Evolutionary conservation across 164 flowering plant species (phyloP).

Genomic region (Liquidambar formosana): DNA sequence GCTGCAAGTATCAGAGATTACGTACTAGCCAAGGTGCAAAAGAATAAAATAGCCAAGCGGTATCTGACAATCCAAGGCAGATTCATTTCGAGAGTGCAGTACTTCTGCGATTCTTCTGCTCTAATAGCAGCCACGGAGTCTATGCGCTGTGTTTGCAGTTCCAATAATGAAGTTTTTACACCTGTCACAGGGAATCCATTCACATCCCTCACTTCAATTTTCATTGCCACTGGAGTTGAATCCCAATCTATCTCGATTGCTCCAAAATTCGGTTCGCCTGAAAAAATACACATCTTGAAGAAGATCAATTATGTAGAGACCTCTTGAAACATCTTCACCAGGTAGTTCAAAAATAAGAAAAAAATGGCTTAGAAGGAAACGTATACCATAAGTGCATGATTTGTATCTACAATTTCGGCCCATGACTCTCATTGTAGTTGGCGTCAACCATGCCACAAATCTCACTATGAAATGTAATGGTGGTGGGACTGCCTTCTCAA

Average conservation of each 20-base stretch:
- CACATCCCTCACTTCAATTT: constrained; percentile 55
- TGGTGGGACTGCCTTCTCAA: constrained; percentile 56
- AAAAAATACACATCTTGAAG: constrained; percentile 10
- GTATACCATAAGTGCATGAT: constrained; percentile 70
- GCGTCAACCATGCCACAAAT: constrained; percentile 56
- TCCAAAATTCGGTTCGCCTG: constrained; percentile 78
- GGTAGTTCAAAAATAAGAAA: background rate
- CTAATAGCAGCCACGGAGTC: constrained; percentile 2
- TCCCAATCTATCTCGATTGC: constrained; percentile 68
- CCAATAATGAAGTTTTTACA: constrained; percentile 39
- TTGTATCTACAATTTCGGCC: constrained; percentile 48
- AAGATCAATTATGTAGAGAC: constrained; percentile 4
- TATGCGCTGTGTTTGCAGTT: constrained; percentile 31
- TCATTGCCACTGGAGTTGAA: constrained; percentile 51
- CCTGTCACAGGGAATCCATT: constrained; percentile 48
- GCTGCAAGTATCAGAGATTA: background rate
- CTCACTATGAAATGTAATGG: constrained; percentile 51
- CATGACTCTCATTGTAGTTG: constrained; percentile 65
- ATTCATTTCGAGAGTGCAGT: constrained; percentile 63
- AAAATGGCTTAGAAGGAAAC: background rate
- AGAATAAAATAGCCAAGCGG: constrained; percentile 56
- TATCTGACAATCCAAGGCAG: constrained; percentile 61
- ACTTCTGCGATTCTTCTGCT: constrained; percentile 24
- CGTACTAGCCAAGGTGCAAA: constrained; percentile 43
- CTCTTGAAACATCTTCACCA: background rate